phyloP scores from a whole-genome alignment of 345 rosid species.

The Eucalyptus curtisii region DNA sequence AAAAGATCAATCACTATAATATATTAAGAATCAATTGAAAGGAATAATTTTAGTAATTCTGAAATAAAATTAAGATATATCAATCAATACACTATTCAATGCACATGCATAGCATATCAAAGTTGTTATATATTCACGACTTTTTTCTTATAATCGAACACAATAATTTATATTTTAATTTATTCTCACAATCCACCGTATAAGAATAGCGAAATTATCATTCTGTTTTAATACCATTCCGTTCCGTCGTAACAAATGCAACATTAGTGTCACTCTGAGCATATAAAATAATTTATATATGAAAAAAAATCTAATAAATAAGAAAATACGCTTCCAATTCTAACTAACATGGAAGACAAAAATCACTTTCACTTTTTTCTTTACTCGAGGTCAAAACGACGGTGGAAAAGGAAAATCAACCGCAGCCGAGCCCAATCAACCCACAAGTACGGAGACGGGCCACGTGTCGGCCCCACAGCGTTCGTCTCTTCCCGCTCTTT shows the following conservation, averaged over 20 bases:
- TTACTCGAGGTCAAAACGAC: neutral
- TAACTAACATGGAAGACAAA: too few species aligned
- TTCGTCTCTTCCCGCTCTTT: neutral
- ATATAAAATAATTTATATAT: neutral
- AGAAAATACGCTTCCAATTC: neutral
- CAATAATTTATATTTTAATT: neutral
- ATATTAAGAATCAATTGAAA: neutral
- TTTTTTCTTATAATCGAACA: neutral
- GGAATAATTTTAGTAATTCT: neutral
- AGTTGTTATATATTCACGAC: neutral
- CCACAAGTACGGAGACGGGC: neutral
- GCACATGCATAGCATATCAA: neutral
- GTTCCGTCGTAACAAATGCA: neutral
- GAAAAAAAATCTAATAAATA: neutral
- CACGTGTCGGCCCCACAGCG: neutral
- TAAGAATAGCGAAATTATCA: neutral
- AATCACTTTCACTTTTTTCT: neutral
- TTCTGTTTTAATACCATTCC: neutral
- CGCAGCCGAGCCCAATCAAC: neutral
- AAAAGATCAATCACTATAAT: neutral
- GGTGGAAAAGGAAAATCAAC: neutral
- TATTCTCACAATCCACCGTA: neutral
- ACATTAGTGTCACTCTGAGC: neutral
- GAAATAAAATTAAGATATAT: neutral
- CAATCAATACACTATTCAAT: neutral